Evolutionary conservation across 176 grass and related monocot species (phyloP), one percentile per base, ranked within the genome.

Genomic region (Bonia amplexicaulis): DNA sequence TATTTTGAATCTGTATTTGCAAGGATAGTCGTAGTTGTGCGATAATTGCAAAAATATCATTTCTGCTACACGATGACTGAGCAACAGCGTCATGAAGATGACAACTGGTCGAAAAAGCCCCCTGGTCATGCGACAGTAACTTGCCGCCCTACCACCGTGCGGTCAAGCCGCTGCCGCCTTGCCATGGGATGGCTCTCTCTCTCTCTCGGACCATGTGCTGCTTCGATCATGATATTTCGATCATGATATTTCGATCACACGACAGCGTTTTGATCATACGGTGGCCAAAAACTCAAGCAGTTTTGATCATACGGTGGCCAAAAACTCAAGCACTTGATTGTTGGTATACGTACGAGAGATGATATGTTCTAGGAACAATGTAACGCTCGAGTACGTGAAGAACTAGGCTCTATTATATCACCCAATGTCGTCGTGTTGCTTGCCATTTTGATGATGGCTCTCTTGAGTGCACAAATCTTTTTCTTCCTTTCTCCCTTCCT

Each of bases 261-360:
- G n/a, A n/a, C 31, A 3, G 0, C 3, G 3, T 3, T 33, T 33
- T 3, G 3, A 33, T 1, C 2, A 33, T 3, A 33, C 0, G 0
- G 3, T 0, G 3, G 0, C 31, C 31, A 33, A 33, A 33, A 33
- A 33, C 31, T 33, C 31, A 33, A 33, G 31, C 31, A 33, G 31
- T 3, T 3, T 33, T 33, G 3, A 3, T 3, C 31, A 0, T 0
- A 3, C 31, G 31, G 31, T 33, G 31, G 31, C 31, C 31, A 33
- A 33, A 33, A 33, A 33, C 31, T 33, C 31, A 33, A 33, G 31
- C 31, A 33, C 2, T 29, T 5, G 19, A 41, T 68, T 41, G 13
- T 23, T 23, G 20, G 20, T 22, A 10, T 4, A 4, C 0, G 19
- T 49, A 49, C 47, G 12, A 49, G 3, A 20, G 52, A 58, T 20